Conservation (phyloP, 805 yeast genomes). For the Pichia deserticola region DNA sequence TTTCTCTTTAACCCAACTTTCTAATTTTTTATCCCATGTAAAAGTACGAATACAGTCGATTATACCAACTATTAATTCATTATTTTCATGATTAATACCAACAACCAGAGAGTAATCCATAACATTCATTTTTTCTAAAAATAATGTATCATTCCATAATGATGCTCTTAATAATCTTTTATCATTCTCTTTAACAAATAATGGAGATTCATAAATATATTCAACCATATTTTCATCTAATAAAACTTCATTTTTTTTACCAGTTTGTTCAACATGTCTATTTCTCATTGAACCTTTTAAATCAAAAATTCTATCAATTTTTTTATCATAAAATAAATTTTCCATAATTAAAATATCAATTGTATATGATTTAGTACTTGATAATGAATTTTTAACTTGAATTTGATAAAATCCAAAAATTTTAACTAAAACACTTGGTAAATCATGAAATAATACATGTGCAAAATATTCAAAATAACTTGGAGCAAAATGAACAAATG, state of each 20-base stretch:
- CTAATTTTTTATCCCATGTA: slow-evolving; percentile 98
- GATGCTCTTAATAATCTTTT: slow-evolving; percentile 82
- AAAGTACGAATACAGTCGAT: slow-evolving; percentile 91
- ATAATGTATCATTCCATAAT: slow-evolving; percentile 89
- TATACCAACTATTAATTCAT: slow-evolving; percentile 82
- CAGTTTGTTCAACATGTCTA: slow-evolving; percentile 94
- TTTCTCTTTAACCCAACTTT: slow-evolving; percentile 97
- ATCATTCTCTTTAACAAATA: slow-evolving; percentile 88
- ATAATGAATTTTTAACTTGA: slow-evolving; percentile 70
- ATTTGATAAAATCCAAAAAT: slow-evolving; percentile 94
- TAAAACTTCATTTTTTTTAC: slow-evolving; percentile 87
- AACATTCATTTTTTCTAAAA: slow-evolving; percentile 92
- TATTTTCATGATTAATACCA: slow-evolving; percentile 70
- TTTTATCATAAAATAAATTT: slow-evolving; percentile 78
- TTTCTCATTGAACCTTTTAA: slow-evolving; percentile 97
- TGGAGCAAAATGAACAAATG: slow-evolving; percentile 93
- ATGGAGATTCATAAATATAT: slow-evolving; percentile 91
- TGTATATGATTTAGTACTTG: slow-evolving; percentile 62
- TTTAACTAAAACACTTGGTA: slow-evolving; percentile 91
- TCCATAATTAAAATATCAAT: slow-evolving; percentile 96
- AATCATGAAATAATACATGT: slow-evolving; percentile 88
- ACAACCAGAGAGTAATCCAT: slow-evolving; percentile 97
- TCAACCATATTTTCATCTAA: slow-evolving; percentile 98
- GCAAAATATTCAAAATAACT: slow-evolving; percentile 94
- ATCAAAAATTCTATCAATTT: slow-evolving; percentile 83